Percentiles rank a stretch among this genome's conserved stretches.
Conservation (phyloP, 1,284 basidiomycete species). For the Calocybe gambosa region DNA sequence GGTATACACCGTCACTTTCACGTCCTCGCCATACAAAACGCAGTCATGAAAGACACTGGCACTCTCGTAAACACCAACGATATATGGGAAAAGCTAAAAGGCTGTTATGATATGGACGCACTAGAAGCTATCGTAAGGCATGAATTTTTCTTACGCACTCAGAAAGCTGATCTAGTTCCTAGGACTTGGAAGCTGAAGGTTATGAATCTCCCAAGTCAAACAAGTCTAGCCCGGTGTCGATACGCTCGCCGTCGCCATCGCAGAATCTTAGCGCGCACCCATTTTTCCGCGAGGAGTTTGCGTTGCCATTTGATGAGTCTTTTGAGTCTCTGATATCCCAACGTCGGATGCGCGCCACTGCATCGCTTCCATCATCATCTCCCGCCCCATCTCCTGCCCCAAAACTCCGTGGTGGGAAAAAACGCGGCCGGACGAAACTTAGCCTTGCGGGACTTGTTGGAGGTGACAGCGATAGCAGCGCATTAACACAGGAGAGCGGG, state of each 20-base stretch:
- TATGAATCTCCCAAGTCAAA: slow-evolving; percentile 46
- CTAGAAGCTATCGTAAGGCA: slow-evolving; percentile 67
- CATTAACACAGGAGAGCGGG: slow-evolving; percentile 70
- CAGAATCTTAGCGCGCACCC: slow-evolving; percentile 63
- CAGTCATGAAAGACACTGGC: slow-evolving; percentile 66
- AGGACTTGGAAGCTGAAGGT: slow-evolving; percentile 58
- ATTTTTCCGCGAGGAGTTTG: slow-evolving; percentile 64
- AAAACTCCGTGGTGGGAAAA: slow-evolving; percentile 16
- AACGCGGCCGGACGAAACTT: slow-evolving; percentile 31
- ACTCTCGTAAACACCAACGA: slow-evolving; percentile 53
- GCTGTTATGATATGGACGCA: slow-evolving; percentile 71
- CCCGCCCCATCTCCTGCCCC: slow-evolving; percentile 36
- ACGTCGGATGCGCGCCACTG: slow-evolving; percentile 59
- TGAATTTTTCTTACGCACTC: slow-evolving; percentile 9
- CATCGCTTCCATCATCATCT: slow-evolving; percentile 52
- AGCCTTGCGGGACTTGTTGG: slow-evolving; percentile 64
- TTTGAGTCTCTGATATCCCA: slow-evolving; percentile 52
- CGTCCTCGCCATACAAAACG: slow-evolving; percentile 63
- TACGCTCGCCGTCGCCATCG: slow-evolving; percentile 57
- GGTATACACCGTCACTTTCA: slow-evolving; percentile 79
- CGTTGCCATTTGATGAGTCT: slow-evolving; percentile 51
- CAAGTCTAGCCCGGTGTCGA: slow-evolving; percentile 39
- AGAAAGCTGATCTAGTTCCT: slow-evolving; percentile 4
- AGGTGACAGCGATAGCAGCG: slow-evolving; percentile 76
- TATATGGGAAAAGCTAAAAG: slow-evolving; percentile 70